A percentile compares a stretch with the other conserved stretches of the same genome.
These are phyloP conservation scores for Candida saitoana DNA, from an alignment of 805 yeast genomes.

Conservation along the genomic window DNA sequence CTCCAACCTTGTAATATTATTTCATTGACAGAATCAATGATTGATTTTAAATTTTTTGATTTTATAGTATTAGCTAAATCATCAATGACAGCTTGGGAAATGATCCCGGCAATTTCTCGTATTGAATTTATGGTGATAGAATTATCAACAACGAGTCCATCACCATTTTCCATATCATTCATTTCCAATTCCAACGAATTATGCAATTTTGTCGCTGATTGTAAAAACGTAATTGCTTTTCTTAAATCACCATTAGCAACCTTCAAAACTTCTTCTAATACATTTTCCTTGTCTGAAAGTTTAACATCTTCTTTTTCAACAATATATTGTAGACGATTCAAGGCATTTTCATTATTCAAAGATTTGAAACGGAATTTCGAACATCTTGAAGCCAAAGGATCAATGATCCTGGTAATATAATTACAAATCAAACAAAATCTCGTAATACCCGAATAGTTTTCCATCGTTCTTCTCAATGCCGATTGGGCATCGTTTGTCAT, in stretches of 20 bases:
- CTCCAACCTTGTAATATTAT: constrained; percentile 71
- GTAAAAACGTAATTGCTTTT: constrained; percentile 85
- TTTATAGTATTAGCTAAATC: constrained; percentile 34
- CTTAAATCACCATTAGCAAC: constrained; percentile 88
- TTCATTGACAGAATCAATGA: constrained; percentile 45
- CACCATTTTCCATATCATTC: constrained; percentile 22
- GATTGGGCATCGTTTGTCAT: constrained; percentile 97
- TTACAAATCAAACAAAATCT: constrained; percentile 94
- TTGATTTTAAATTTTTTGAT: constrained; percentile 21
- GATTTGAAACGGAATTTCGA: constrained; percentile 89
- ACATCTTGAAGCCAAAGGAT: constrained; percentile 94
- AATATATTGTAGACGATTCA: constrained; percentile 61
- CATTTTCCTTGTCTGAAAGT: constrained; percentile 42
- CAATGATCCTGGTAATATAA: constrained; percentile 93
- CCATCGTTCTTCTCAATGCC: constrained; percentile 79
- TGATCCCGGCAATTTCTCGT: constrained; percentile 73
- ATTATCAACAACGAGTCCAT: constrained; percentile 24
- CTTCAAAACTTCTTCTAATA: constrained; percentile 58
- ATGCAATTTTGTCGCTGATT: constrained; percentile 68
- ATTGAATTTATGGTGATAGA: constrained; percentile 45
- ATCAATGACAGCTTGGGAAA: constrained; percentile 48
- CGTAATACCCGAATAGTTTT: constrained; percentile 68
- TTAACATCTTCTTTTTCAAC: constrained; percentile 37
- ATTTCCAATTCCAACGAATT: constrained; percentile 27
- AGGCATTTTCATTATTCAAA: constrained; percentile 66